Percentiles rank a stretch among this genome's conserved stretches.
Conservation (phyloP, 768 basidiomycete genomes). For the Naganishia vaughanmartiniae region DNA sequence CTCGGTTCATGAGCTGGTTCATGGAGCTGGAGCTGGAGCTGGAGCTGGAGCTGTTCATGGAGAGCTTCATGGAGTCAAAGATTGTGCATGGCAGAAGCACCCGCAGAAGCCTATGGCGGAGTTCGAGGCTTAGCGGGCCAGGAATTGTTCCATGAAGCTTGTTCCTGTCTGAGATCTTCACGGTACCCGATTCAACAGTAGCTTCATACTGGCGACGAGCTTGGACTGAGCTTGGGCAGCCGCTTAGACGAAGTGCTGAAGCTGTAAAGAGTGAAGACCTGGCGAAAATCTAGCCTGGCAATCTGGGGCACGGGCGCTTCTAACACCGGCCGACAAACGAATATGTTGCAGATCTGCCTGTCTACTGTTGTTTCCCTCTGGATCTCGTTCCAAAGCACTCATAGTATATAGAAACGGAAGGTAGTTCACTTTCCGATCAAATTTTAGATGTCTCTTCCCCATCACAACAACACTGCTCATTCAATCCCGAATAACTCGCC, state of each 20-base stretch:
- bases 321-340: neutral
- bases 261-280: neutral
- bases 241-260: neutral
- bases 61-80: too few relatives aligned
- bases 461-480: neutral
- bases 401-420: neutral
- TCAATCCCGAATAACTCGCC: neutral
- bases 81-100: too few relatives aligned
- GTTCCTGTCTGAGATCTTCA: conserved; percentile 5
- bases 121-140: too few relatives aligned
- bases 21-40: too few relatives aligned
- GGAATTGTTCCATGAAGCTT: neutral
- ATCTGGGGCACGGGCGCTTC: too few relatives aligned
- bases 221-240: too few relatives aligned
- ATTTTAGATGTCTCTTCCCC: neutral
- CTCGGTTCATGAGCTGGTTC: neutral
- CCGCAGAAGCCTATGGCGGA: too few relatives aligned
- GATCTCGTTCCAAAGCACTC: neutral
- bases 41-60: too few relatives aligned
- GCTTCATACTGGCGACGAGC: too few relatives aligned
- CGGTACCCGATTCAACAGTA: neutral
- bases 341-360: conserved; percentile 2
- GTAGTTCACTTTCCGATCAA: neutral
- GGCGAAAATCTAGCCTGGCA: neutral
- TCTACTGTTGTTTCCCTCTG: neutral